Conservation (phyloP, 2,329 filamentous ascomycete species). For the Immersiporthe knoxdaviesiana region DNA sequence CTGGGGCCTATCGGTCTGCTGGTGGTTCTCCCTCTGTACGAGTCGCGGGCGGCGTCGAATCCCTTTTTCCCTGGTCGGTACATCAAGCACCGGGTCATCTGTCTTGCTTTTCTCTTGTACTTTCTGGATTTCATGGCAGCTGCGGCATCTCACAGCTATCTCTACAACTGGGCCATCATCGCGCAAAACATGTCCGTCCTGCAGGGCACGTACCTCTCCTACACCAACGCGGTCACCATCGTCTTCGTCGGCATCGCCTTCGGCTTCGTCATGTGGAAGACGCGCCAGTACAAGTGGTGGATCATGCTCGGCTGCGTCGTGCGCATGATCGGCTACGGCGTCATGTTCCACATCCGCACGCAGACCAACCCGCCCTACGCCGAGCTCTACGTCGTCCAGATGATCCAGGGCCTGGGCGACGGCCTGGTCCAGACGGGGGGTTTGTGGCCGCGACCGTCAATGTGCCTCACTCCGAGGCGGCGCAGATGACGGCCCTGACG, state of each 20-base stretch:
- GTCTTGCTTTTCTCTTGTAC: slow-evolving; percentile 44
- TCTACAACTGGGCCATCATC: slow-evolving; percentile 46
- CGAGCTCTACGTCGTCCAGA: slow-evolving; percentile 52
- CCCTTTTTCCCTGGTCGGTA: slow-evolving; percentile 51
- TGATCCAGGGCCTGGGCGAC: slow-evolving; percentile 50
- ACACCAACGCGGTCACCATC: slow-evolving; percentile 46
- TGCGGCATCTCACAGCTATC: slow-evolving; percentile 52
- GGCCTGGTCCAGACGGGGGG: slow-evolving; percentile 49
- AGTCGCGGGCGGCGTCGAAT: slow-evolving; percentile 46
- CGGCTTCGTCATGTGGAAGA: slow-evolving; percentile 47
- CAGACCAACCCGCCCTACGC: slow-evolving; percentile 44
- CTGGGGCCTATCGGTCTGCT: slow-evolving; percentile 46
- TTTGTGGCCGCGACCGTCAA: slow-evolving; percentile 50
- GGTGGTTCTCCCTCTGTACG: slow-evolving; percentile 50
- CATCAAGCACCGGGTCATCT: slow-evolving; percentile 48
- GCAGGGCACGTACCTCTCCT: slow-evolving; percentile 47
- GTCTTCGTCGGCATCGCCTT: slow-evolving; percentile 44
- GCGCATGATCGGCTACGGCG: slow-evolving; percentile 51
- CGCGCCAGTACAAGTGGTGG: slow-evolving; percentile 52
- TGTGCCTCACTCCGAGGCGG: slow-evolving; percentile 49
- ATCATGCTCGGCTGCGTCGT: slow-evolving; percentile 44
- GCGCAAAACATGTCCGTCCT: slow-evolving; percentile 45
- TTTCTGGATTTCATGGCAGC: slow-evolving; percentile 46
- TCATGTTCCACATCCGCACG: slow-evolving; percentile 53
- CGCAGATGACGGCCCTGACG: slow-evolving; percentile 51